Base-by-base conservation (phyloP, 106 monocot genomes). In the Iris macrosiphon region DNA sequence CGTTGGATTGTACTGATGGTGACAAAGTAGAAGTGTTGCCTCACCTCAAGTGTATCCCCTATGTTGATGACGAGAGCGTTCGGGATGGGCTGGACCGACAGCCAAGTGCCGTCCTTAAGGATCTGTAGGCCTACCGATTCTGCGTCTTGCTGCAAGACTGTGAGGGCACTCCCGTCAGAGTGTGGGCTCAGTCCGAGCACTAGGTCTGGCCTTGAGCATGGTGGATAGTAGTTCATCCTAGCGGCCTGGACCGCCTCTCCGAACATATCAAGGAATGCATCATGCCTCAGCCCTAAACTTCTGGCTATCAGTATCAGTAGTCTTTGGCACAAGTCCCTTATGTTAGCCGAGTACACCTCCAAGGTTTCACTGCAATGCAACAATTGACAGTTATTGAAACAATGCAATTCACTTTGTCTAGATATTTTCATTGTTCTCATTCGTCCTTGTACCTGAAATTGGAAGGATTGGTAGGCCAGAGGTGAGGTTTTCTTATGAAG, bases 221-320 rank as follows among this genome's bases (percentile, higher is more conserved):
- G 71, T 7, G 87, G 87, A 64, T 87, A 78, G 69, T 78, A 87
- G 67, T 81, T 82, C 54, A 87, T 77, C 51, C 86, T 52, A 39
- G 67, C 74, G 4, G 81, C 81, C 40, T 81, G 81, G 27, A 77
- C 74, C 4, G 77, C 71, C 56, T 59, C 61, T n/a, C 81, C 86
- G 31, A 77, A 81, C 70, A 77, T 73, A n/a, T 59, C 50, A 37
- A 63, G 49, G 74, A 86, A 77, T 4, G 51, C 18, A 27, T 30
- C 35, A 0, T 57, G 47, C 2, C 50, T 20, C 31, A 87, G 43
- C 0, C 64, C 60, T 0, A 82, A 82, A 31, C 59, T 72, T 19
- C 44, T 17, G 19, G 87, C 70, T 15, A 75, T 75, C 17, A 57
- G 35, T 9, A n/a, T 12, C 21, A 87, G 71, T 42, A 87, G 58